Conservation (phyloP, 129 eudicot species). For the Dittrichia graveolens region DNA sequence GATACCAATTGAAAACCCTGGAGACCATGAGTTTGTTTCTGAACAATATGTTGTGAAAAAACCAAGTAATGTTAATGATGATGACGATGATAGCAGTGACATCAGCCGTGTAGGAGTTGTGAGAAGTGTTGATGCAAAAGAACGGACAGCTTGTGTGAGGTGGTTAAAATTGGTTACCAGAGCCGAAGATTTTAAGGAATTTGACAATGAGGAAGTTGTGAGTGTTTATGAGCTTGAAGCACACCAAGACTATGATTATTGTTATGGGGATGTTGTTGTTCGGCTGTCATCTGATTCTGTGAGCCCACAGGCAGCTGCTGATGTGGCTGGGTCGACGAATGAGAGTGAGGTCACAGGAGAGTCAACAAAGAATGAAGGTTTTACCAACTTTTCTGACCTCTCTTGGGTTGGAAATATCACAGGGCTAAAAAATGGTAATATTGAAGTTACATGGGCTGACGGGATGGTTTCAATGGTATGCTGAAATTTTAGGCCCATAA, state of each 20-base stretch:
- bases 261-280: slow-evolving; percentile 98
- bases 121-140: slow-evolving; percentile 93
- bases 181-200: slow-evolving; percentile 88
- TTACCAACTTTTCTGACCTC: slow-evolving; percentile 62
- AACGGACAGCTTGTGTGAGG: slow-evolving; percentile 84
- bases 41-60: slow-evolving; percentile 97
- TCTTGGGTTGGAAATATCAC: slow-evolving; percentile 99
- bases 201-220: slow-evolving; percentile 87
- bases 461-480: slow-evolving; percentile 93
- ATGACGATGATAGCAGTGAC: slow-evolving; percentile 42
- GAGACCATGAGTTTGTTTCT: slow-evolving; percentile 95
- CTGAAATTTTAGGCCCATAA: not conserved
- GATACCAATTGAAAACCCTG: slow-evolving; percentile 92
- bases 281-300: slow-evolving; percentile 65
- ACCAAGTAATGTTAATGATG: slow-evolving; percentile 62
- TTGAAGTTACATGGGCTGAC: slow-evolving; percentile 99
- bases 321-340: slow-evolving; percentile 30
- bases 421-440: slow-evolving; percentile 91
- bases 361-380: slow-evolving; percentile 29
- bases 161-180: slow-evolving; percentile 85
- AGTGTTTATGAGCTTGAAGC: slow-evolving; percentile 99
- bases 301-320: slow-evolving; percentile 34
- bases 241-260: slow-evolving; percentile 97
- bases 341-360: slow-evolving; percentile 39
- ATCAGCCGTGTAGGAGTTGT: slow-evolving; percentile 88